Percentiles rank a stretch among this genome's conserved stretches.
These are phyloP conservation scores for Aspergillus fumigatus DNA, from an alignment of 2,329 filamentous ascomycete species.

Conservation along the genomic window DNA sequence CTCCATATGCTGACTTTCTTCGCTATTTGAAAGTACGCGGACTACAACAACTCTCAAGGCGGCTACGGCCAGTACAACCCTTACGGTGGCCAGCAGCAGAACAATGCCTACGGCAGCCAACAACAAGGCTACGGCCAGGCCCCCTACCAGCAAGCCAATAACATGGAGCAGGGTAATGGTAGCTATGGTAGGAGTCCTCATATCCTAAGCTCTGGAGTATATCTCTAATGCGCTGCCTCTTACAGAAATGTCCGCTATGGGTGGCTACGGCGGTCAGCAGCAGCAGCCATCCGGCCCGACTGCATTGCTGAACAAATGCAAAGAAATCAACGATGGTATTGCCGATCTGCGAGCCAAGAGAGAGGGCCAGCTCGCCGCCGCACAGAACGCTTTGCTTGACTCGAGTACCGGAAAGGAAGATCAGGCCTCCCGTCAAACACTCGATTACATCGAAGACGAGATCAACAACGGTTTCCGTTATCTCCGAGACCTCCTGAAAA, in stretches of 20 bases:
- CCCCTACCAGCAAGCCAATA: slow-evolving; percentile 26
- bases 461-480: slow-evolving; percentile 80
- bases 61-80: slow-evolving; percentile 55
- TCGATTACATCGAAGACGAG: slow-evolving; percentile 69
- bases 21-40: slow-evolving; percentile 12
- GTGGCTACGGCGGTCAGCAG: slow-evolving; percentile 16
- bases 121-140: slow-evolving; percentile 20
- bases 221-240: not conserved
- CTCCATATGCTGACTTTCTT: not conserved
- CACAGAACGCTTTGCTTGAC: slow-evolving; percentile 69
- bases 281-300: slow-evolving; percentile 56
- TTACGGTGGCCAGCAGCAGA: slow-evolving; percentile 39
- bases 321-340: slow-evolving; percentile 72
- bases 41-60: slow-evolving; percentile 23
- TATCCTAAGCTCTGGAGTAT: not conserved
- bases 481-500: slow-evolving; percentile 73
- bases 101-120: slow-evolving; percentile 28
- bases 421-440: slow-evolving; percentile 60
- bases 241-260: slow-evolving; percentile 43
- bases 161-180: slow-evolving; percentile 31
- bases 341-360: slow-evolving; percentile 64
- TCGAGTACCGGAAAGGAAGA: slow-evolving; percentile 66
- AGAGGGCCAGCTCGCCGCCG: slow-evolving; percentile 45
- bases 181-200: slow-evolving; percentile 28
- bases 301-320: slow-evolving; percentile 78